A percentile compares a stretch with the other conserved stretches of the same genome.
phyloP scores from a whole-genome alignment of 352 stramenopile genomes.

The Phytophthora podocarpi region DNA sequence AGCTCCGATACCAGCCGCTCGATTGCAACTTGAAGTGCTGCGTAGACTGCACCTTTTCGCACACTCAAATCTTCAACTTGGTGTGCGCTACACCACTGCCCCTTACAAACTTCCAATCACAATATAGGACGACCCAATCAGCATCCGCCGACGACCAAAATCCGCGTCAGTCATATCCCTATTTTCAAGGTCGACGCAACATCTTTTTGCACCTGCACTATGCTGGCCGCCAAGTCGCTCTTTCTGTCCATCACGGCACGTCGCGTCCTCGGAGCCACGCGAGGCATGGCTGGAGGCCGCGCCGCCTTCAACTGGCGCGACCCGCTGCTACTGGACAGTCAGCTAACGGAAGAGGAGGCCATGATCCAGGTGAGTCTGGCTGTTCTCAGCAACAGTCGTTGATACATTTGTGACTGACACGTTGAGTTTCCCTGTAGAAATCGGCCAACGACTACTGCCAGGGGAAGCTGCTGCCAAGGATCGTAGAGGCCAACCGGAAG shows the following conservation, averaged over 20 bases:
- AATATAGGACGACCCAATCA: slow-evolving; percentile 44
- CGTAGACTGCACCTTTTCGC: slow-evolving; percentile 4
- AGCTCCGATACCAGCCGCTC: background rate
- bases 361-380: slow-evolving; percentile 82
- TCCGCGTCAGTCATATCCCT: slow-evolving; percentile 16
- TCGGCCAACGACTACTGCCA: slow-evolving; percentile 94
- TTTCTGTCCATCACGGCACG: slow-evolving; percentile 20
- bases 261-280: slow-evolving; percentile 33
- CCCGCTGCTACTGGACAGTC: slow-evolving; percentile 69
- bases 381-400: background rate
- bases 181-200: slow-evolving; percentile 29
- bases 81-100: background rate
- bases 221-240: slow-evolving; percentile 36
- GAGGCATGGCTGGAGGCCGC: slow-evolving; percentile 54
- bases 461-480: slow-evolving; percentile 92
- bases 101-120: slow-evolving; percentile 36
- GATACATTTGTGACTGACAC: slow-evolving; percentile 1
- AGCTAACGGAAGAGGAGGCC: slow-evolving; percentile 91
- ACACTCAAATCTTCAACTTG: slow-evolving; percentile 25
- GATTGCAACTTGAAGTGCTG: slow-evolving; percentile 6
- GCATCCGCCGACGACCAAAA: slow-evolving; percentile 4
- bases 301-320: slow-evolving; percentile 84
- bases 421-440: slow-evolving; percentile 61
- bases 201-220: slow-evolving; percentile 1
- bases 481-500: slow-evolving; percentile 95